These are phyloP conservation scores for Cymodocea nodosa DNA, from an alignment of 116 monocot species.

Conservation along the genomic window DNA sequence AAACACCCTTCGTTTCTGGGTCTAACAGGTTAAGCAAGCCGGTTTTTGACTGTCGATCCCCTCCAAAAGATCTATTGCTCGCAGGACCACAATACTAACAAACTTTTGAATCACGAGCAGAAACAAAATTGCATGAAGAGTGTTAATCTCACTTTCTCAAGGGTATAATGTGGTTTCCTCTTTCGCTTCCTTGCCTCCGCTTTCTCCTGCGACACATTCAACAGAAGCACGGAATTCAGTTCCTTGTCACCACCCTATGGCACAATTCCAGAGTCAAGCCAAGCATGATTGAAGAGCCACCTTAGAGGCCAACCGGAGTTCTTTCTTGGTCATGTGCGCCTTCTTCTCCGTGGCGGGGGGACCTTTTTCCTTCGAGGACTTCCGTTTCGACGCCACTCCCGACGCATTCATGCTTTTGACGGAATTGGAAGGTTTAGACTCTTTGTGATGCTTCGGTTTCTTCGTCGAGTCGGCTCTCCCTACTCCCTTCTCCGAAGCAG, in stretches of 20 bases:
- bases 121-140: neutral
- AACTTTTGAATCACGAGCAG: neutral
- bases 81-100: too few species aligned
- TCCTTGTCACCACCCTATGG: neutral
- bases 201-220: constrained; percentile 31
- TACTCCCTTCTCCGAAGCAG: constrained; percentile 3
- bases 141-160: constrained; percentile 51
- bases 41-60: too few species aligned
- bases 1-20: too few species aligned
- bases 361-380: neutral
- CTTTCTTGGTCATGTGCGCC: constrained; percentile 31
- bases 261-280: neutral
- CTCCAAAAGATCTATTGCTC: neutral
- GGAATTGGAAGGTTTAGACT: constrained; percentile 1
- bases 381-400: neutral
- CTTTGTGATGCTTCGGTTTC: constrained; percentile 6
- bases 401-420: neutral
- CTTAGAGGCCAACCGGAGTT: constrained; percentile 63
- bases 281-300: constrained; percentile 8
- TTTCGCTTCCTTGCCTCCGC: constrained; percentile 66
- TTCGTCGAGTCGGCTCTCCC: constrained; percentile 5
- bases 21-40: too few species aligned
- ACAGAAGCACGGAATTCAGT: neutral
- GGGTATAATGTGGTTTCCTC: constrained; percentile 67
- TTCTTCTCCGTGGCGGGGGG: constrained; percentile 6